A percentile compares a stretch with the other conserved stretches of the same genome.
phyloP scores from a whole-genome alignment of 2,329 filamentous ascomycete species.

The Claviceps sp. region DNA sequence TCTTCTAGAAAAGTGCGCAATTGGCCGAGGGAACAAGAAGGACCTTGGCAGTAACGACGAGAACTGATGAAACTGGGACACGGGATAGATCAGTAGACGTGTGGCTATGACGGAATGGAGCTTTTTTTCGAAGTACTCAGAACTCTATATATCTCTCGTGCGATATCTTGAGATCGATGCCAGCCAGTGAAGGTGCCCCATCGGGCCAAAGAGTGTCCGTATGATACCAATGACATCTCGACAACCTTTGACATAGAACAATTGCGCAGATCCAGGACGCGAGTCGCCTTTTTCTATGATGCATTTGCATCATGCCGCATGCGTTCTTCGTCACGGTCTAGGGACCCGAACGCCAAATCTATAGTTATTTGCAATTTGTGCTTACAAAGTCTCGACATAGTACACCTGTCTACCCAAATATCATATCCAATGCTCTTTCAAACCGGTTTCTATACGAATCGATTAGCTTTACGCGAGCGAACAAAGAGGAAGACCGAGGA shows the following conservation, averaged over 20 bases:
- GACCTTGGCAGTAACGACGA: conserved; percentile 84
- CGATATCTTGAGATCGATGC: conserved; percentile 41
- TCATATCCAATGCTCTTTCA: conserved; percentile 11
- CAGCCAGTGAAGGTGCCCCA: conserved; percentile 51
- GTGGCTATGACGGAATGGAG: not conserved
- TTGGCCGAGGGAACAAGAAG: conserved; percentile 78
- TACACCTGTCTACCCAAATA: conserved; percentile 7
- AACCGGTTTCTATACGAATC: conserved; percentile 6
- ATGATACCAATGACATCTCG: too few species aligned
- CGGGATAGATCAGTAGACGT: not conserved
- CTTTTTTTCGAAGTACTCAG: conserved; percentile 24
- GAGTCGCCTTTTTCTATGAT: too few species aligned
- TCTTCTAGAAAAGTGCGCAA: conserved; percentile 68
- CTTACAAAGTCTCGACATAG: not conserved
- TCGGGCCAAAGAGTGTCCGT: too few species aligned
- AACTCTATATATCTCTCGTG: conserved; percentile 43
- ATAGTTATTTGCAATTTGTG: not conserved
- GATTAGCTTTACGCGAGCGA: not conserved
- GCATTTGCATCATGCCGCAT: too few species aligned
- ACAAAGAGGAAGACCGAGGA: too few species aligned
- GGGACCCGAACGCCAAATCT: not conserved
- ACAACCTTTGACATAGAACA: too few species aligned
- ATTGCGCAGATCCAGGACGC: too few species aligned
- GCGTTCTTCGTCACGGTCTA: too few species aligned
- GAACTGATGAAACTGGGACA: conserved; percentile 30